These are phyloP conservation scores for Plasmodium gaboni DNA, from an alignment of 169 alveolate genomes.

Conservation along the genomic window DNA sequence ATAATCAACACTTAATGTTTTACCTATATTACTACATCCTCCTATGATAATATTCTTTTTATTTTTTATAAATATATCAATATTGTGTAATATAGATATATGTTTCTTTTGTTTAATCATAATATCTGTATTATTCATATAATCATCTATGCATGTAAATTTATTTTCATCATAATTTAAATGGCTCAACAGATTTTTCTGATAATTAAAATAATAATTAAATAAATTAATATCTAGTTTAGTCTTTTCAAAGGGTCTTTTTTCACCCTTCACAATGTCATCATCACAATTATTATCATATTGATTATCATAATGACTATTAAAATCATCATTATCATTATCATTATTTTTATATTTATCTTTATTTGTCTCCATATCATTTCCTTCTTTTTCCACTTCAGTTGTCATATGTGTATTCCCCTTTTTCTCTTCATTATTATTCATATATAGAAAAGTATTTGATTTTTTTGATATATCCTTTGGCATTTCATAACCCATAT, in stretches of 20 bases:
- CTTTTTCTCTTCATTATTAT: not conserved
- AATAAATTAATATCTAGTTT: slow-evolving; percentile 32
- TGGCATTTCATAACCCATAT: not conserved
- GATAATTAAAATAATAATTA: slow-evolving; percentile 63
- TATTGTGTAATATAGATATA: slow-evolving; percentile 56
- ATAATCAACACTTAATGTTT: slow-evolving; percentile 55
- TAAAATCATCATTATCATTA: not conserved
- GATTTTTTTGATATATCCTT: not conserved
- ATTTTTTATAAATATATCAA: slow-evolving; percentile 65
- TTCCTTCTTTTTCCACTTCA: not conserved
- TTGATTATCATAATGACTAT: not conserved
- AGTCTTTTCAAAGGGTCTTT: not conserved
- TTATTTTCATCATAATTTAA: slow-evolving; percentile 41
- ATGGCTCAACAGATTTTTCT: slow-evolving; percentile 58
- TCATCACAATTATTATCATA: not conserved
- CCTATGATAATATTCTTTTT: slow-evolving; percentile 53
- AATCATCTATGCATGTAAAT: slow-evolving; percentile 60
- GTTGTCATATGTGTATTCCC: not conserved
- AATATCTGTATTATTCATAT: slow-evolving; percentile 23
- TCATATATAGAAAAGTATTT: too few species aligned
- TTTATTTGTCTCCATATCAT: not conserved
- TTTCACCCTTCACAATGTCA: not conserved
- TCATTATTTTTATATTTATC: not conserved
- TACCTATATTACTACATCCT: slow-evolving; percentile 71
- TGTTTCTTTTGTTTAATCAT: slow-evolving; percentile 70